These are phyloP conservation scores for Dothideomycetes sp. DNA, from an alignment of 2,329 filamentous ascomycete species.

Conservation along the genomic window DNA sequence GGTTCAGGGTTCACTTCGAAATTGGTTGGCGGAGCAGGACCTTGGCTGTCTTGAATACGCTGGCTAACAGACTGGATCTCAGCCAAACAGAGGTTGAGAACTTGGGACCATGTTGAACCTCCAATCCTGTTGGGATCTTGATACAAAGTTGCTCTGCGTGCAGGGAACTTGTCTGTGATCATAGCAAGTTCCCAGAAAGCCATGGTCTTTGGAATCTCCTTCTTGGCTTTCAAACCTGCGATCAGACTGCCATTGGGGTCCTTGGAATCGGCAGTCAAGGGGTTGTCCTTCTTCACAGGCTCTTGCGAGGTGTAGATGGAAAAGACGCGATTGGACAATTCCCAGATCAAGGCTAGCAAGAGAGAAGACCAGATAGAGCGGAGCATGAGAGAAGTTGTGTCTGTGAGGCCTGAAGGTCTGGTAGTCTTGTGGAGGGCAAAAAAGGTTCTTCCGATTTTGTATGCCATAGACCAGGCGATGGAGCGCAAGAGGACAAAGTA, in stretches of 20 bases:
- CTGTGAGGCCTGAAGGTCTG: slow-evolving; percentile 48
- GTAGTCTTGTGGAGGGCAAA: slow-evolving; percentile 67
- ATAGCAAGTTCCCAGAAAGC: slow-evolving; percentile 85
- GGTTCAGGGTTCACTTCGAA: slow-evolving; percentile 16
- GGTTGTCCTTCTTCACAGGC: slow-evolving; percentile 74
- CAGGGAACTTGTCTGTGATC: slow-evolving; percentile 65
- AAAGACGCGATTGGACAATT: slow-evolving; percentile 67
- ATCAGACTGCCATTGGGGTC: slow-evolving; percentile 76
- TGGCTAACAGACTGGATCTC: slow-evolving; percentile 58
- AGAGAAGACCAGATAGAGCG: slow-evolving; percentile 47
- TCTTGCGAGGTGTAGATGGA: slow-evolving; percentile 70
- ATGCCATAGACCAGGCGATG: slow-evolving; percentile 58
- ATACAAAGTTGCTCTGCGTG: slow-evolving; percentile 74
- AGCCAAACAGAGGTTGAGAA: slow-evolving; percentile 59
- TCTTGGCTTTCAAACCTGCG: slow-evolving; percentile 75
- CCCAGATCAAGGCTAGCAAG: slow-evolving; percentile 65
- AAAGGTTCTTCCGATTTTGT: slow-evolving; percentile 61
- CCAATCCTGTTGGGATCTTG: slow-evolving; percentile 74
- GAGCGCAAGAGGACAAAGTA: slow-evolving; percentile 57
- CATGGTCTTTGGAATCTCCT: slow-evolving; percentile 68
- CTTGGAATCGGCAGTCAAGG: slow-evolving; percentile 74
- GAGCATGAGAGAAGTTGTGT: slow-evolving; percentile 47
- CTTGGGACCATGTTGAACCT: slow-evolving; percentile 72
- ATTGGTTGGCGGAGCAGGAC: not conserved
- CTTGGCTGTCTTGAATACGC: slow-evolving; percentile 50